Conservation (phyloP, 2,329 filamentous ascomycete genomes). For the Nemania abortiva region DNA sequence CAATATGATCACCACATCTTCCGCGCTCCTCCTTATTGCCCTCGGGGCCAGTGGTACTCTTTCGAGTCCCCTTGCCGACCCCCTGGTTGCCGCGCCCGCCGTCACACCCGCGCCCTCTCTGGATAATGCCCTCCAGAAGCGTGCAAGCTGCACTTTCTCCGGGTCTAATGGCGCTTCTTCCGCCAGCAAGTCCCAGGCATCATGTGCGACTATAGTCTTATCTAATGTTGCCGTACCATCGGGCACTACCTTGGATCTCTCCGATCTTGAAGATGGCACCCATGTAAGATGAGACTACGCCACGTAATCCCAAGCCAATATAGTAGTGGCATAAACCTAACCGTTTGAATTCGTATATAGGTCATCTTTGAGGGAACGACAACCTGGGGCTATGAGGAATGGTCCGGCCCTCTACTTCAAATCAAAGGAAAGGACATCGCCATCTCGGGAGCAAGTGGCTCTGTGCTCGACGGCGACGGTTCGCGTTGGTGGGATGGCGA, state of each 20-base stretch:
- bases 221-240: conserved; percentile 67
- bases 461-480: conserved; percentile 68
- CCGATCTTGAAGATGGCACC: conserved; percentile 63
- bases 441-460: conserved; percentile 64
- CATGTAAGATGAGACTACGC: conserved; percentile 49
- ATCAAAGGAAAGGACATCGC: conserved; percentile 69
- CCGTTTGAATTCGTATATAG: conserved; percentile 42
- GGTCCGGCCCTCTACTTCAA: conserved; percentile 72
- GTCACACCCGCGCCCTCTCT: conserved; percentile 25
- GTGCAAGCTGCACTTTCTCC: conserved; percentile 65
- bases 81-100: conserved; percentile 11
- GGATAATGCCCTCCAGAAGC: conserved; percentile 25
- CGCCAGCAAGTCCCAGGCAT: conserved; percentile 61
- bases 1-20: conserved; percentile 25
- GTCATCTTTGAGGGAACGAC: conserved; percentile 74
- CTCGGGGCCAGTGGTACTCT: conserved; percentile 26
- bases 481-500: conserved; percentile 71
- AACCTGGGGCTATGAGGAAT: conserved; percentile 75
- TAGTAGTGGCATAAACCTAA: neutral
- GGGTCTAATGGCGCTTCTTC: conserved; percentile 55
- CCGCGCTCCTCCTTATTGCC: conserved; percentile 27
- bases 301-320: neutral
- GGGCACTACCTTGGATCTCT: conserved; percentile 69
- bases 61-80: conserved; percentile 22
- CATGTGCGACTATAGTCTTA: conserved; percentile 67